Evolutionary conservation across 805 yeast genomes (phyloP), one percentile per base, ranked within the genome.

Genomic region (Starmerella apis): DNA sequence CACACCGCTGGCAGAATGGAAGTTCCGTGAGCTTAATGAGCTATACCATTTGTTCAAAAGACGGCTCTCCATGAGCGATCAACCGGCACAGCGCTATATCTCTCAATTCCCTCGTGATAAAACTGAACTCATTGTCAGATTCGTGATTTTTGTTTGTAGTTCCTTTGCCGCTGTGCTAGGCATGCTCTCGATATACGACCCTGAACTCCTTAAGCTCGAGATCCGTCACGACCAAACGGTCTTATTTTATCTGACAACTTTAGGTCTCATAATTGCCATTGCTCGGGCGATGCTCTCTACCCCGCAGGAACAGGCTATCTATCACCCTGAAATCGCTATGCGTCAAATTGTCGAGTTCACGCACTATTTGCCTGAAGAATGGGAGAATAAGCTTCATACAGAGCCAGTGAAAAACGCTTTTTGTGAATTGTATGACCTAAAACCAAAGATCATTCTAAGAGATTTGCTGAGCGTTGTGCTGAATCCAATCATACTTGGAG

Each of bases 1-100:
- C 62, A 86, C 97, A 0, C 96, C 96, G 0, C 78, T 77, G 66
- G 96, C 97, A 0, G 88, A 84, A 60, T 92, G 97, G 97, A 86
- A 82, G 63, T 75, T 92, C 60, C 71, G 99, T 50, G 99, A 92
- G 61, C 86, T 83, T 63, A 92, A 92, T 65, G 99, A 92, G 63
- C 71, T 92, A 8, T 86, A 86, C 39, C 98, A 92, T 65, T 73
- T 90, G 24, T 92, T 92, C 66, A 79, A 79, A 50, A 79, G 81
- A 58, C 71, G 99, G 45, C 67, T 92, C 36, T 84, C 80, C 43
- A 67, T 85, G 53, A 85, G 96, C 46, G 75, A 79, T 27, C 83
- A 78, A 14, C 80, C 87, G 5, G 95, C 97, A 0, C 76, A 83
- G 38, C 76, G 80, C 18, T 92, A 92, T 62, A 78, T 92, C 48